Evolutionary conservation across 1,139 yeast genomes (phyloP).

Genomic region (Nakaseomyces bracarensis): DNA sequence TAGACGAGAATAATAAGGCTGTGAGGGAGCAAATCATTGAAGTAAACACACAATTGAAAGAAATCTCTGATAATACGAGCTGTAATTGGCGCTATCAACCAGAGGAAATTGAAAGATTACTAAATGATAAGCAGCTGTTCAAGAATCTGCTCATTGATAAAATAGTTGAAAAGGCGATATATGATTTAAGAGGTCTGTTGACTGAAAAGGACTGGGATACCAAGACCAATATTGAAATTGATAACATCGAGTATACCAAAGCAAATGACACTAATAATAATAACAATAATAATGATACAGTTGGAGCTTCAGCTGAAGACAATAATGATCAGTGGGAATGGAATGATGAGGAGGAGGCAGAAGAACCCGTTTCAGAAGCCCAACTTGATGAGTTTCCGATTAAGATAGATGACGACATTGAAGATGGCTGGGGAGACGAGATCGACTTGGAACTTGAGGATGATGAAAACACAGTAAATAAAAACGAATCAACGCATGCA

Average conservation of each 20-base stretch:
- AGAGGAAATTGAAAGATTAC: slow-evolving; percentile 15
- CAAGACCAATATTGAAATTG: slow-evolving; percentile 1
- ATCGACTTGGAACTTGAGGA: slow-evolving; percentile 20
- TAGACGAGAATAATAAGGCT: slow-evolving; percentile 12
- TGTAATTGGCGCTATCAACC: slow-evolving; percentile 18
- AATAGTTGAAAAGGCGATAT: slow-evolving; percentile 17
- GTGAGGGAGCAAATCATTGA: slow-evolving; percentile 11
- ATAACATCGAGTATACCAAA: not conserved
- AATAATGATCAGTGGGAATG: slow-evolving; percentile 20
- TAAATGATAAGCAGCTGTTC: slow-evolving; percentile 21
- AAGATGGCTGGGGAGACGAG: slow-evolving; percentile 20
- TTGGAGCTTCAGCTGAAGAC: not conserved
- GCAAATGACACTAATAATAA: slow-evolving; percentile 1
- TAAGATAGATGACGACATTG: slow-evolving; percentile 9
- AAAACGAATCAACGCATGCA: slow-evolving; percentile 5
- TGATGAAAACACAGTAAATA: slow-evolving; percentile 1
- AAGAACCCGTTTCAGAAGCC: too few relatives aligned
- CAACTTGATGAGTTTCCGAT: not conserved
- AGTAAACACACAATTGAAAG: slow-evolving; percentile 13
- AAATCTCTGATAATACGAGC: slow-evolving; percentile 11
- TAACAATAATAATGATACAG: not conserved
- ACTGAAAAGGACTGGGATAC: slow-evolving; percentile 11
- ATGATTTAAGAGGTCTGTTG: slow-evolving; percentile 16
- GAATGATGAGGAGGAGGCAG: slow-evolving; percentile 16
- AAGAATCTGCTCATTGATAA: slow-evolving; percentile 23